Percentiles rank a stretch among this genome's conserved stretches.
Evolutionary conservation across 2,329 filamentous ascomycete species (phyloP).

Genomic region (Ceratocystis cacaofunesta): DNA sequence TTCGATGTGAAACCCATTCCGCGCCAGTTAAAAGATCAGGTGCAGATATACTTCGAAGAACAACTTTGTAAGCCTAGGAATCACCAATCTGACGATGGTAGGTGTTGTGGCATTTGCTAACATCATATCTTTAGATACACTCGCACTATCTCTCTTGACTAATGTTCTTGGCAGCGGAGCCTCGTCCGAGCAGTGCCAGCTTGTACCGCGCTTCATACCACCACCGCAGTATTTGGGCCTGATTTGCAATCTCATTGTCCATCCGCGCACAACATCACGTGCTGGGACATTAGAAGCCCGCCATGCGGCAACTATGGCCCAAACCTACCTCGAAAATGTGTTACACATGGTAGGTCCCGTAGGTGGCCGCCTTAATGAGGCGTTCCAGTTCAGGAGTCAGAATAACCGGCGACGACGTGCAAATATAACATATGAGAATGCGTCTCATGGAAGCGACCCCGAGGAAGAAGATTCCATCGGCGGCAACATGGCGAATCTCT

Average conservation of each 20-base stretch:
- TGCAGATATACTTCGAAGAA: constrained; percentile 17
- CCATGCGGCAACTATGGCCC: constrained; percentile 49
- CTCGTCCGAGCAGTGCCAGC: constrained; percentile 21
- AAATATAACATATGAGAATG: constrained; percentile 19
- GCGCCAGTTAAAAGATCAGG: constrained; percentile 12
- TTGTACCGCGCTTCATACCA: constrained; percentile 38
- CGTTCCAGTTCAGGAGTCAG: constrained; percentile 49
- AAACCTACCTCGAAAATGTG: constrained; percentile 55
- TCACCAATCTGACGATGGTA: not conserved
- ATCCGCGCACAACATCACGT: constrained; percentile 65
- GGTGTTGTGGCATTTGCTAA: not conserved
- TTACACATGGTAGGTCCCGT: constrained; percentile 51
- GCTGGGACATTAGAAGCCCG: constrained; percentile 44
- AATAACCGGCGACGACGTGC: constrained; percentile 23
- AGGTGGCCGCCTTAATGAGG: constrained; percentile 52
- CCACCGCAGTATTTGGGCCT: constrained; percentile 60
- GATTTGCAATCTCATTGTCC: constrained; percentile 65
- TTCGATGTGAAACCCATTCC: constrained; percentile 5
- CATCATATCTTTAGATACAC: constrained; percentile 28
- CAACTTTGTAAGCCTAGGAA: constrained; percentile 21
- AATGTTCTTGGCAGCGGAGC: constrained; percentile 44
- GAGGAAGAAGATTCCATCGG: constrained; percentile 38
- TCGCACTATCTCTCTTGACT: constrained; percentile 49
- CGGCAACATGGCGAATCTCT: constrained; percentile 53
- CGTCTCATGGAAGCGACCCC: constrained; percentile 30